Evolutionary conservation across 2,329 filamentous ascomycete species (phyloP), one percentile per base, ranked within the genome.

Genomic region (Phoma sp.): DNA sequence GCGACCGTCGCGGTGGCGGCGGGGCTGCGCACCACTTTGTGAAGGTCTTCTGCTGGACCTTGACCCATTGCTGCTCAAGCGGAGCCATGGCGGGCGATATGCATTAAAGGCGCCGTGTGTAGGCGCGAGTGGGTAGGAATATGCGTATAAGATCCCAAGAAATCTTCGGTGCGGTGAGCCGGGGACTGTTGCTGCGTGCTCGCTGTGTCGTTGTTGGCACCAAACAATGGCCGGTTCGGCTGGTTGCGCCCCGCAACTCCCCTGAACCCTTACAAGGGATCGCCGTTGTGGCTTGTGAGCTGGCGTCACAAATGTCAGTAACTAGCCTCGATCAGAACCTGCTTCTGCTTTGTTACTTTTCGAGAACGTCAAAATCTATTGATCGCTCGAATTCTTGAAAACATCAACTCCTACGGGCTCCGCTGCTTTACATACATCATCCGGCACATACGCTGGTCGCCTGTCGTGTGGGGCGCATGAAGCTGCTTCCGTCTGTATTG

Each of bases 1-100:
- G 23, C 45, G 50, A 46, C 37, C 37, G 29, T 54, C 10, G 36
- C 52, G 43, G 62, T 39, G 41, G 22, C 39, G 52, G 51, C 49
- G 56, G 49, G 49, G 59, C 42, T 57, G 71, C 78, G 68, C 70
- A 90, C 89, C 95, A 99, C 90, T 98, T 99, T 55, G 93, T 96
- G 78, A 99, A 99, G 25, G 95, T 99, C 84, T 98, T 99, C 77
- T 98, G 89, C 81, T 98, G 93, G 78, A 96, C 92, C 72, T 82
- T 84, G 68, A 87, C 80, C 84, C 84, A 86, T 77, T 84, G 82
- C 78, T 85, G 83, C 76, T 87, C 84, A 70, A 80, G 77, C 66
- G 79, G 77, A 58, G 75, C 75, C 75, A 77, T 77, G 52, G 35
- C 51, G 60, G 61, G 52, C 58, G 36, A 57, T 63, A 64, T 62